Percentiles rank a stretch among this genome's conserved stretches.
Evolutionary conservation across 179 eudicot genomes (phyloP).

Genomic region (Gypsophila paniculata): DNA sequence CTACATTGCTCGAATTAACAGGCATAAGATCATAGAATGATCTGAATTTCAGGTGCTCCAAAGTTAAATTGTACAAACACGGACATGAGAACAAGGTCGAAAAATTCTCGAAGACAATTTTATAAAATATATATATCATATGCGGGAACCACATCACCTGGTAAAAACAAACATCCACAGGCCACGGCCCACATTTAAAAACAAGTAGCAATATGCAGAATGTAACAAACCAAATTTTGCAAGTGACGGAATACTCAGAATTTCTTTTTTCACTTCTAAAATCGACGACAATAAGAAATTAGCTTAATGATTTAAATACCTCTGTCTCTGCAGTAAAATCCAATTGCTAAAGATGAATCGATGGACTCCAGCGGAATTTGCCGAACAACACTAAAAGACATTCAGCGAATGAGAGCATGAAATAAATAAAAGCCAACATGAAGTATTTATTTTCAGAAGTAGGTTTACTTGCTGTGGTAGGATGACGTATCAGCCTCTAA

Average conservation of each 20-base stretch:
- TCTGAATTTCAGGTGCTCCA: neutral
- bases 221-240: neutral
- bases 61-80: neutral
- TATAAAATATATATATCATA: neutral
- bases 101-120: neutral
- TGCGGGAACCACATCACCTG: neutral
- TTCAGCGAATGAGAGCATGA: conserved; percentile 17
- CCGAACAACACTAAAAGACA: conserved; percentile 52
- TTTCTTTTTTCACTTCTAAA: too few species aligned
- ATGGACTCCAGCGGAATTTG: conserved; percentile 69
- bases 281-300: neutral
- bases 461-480: conserved; percentile 80
- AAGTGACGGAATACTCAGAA: neutral
- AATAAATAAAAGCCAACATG: neutral
- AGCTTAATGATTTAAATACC: conserved; percentile 29
- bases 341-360: conserved; percentile 84
- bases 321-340: conserved; percentile 80
- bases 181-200: neutral
- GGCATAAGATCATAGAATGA: neutral
- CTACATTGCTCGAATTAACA: neutral
- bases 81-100: neutral
- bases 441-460: neutral
- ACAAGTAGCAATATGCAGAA: neutral
- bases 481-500: conserved; percentile 82
- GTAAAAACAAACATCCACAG: too few species aligned